Evolutionary conservation across 768 basidiomycete species (phyloP), one percentile per base, ranked within the genome.

Genomic region (Calocybe gangraenosa): DNA sequence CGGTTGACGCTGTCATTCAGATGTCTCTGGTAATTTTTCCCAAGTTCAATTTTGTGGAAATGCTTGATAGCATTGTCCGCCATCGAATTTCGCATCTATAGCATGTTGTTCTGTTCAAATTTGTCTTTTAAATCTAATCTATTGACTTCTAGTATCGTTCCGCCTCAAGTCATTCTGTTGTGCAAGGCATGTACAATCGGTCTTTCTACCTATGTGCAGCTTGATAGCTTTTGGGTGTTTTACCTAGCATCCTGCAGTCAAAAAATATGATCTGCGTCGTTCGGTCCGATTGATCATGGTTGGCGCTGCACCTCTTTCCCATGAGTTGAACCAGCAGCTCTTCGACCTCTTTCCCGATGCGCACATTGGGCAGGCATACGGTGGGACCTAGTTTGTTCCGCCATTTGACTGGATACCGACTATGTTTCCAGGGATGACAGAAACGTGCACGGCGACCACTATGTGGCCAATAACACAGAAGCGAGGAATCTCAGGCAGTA

Each of bases 31-130:
- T 85, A 9, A 67, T 84, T 10, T 61, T 84, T 10, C 74, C 79
- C 4, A 83, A 74, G 51, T 86, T 85, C 58, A 79, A 70, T 49
- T 82, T 82, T 41, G 65, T 67, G 19, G 71, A 69, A n/a, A 78
- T 83, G 67, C 69, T 87, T 15, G 66, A 74, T 36, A 82, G 79
- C 62, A 79, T 86, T 23, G 65, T 71, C 22, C 71, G 69, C 15
- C 72, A 85, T 61, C 69, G 65, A 30, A 79, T 85, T 48, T 72
- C 68, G 3, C 75, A 83, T 49, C 62, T 81, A n/a, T 61, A 72
- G 74, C 71, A 51, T 42, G 68, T 58, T 8, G 7, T 34, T 4
- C 15, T 34, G 14, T 42, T 5, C 10, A 18, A 13, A 30, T 8
- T 22, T 5, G 5, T 22, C 15, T 11, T 6, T 8, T 18, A 14